Base-by-base conservation (phyloP, 495 filamentous ascomycete species). In the Aspergillus cristatus region DNA sequence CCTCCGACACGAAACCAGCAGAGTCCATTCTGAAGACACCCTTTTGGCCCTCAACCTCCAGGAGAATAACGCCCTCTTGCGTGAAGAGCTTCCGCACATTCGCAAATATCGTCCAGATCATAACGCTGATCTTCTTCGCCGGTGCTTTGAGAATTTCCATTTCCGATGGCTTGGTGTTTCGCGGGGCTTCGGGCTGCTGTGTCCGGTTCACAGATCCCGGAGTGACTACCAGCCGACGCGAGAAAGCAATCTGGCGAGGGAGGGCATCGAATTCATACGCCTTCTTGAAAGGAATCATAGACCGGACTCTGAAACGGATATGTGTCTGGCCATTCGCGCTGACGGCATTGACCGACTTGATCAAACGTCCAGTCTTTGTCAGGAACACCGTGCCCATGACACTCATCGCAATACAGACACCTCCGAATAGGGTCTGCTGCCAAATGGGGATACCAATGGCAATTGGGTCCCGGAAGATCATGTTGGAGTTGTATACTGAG, bases 401-500 rank as follows among this genome's bases (percentile, higher is more conserved):
- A 41, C 62, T 70, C 60, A 65, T 67, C 30, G 51, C 44, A 15
- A 68, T 44, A 47, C 66, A 67, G 14, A 70, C 54, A 42, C 62
- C 62, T 8, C 55, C 59, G 28, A 58, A 60, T 3, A 63, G 33
- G 24, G 38, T 47, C 26, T 68, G 52, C 41, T 63, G 57, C 66
- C 66, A 70, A 37, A 47, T 55, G 1, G 62, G 58, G 14, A 60
- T 43, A 6, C 47, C 42, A 3, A 55, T 33, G 4, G 4, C 20
- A 7, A 60, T 32, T 3, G 63, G 55, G 29, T 70, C 55, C 14
- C 48, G 45, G 42, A 68, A 58, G 14, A 54, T 47, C 1, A 49
- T 46, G 46, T 70, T 71, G 34, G 72, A 75, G 46, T 77, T 70
- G 50, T 68, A 74, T 38, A 60, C 62, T 8, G 75, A 64, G 43